Percentiles rank a stretch among this genome's conserved stretches.
Conservation (phyloP, 2,329 filamentous ascomycete species). For the Xylaria sp. region DNA sequence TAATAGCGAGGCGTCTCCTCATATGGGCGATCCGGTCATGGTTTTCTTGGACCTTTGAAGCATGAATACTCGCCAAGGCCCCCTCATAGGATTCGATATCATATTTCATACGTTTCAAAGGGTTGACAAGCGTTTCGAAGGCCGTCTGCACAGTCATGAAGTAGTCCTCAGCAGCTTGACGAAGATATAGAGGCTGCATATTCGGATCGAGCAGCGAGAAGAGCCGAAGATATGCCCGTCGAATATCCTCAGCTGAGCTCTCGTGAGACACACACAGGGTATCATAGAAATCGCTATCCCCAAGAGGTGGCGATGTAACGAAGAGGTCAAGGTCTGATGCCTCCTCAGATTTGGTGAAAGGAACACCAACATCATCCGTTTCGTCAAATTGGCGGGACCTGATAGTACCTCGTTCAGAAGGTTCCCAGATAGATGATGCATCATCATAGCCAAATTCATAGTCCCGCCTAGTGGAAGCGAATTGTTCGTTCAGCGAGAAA, state of each 20-base stretch:
- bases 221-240: slow-evolving; percentile 57
- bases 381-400: neutral
- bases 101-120: slow-evolving; percentile 37
- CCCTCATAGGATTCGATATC: neutral
- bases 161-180: slow-evolving; percentile 54
- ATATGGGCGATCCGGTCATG: neutral
- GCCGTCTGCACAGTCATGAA: slow-evolving; percentile 51
- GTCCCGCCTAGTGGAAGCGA: slow-evolving; percentile 58
- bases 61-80: neutral
- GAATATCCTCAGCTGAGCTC: slow-evolving; percentile 51
- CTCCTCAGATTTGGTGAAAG: neutral
- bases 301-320: slow-evolving; percentile 23
- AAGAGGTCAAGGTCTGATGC: neutral
- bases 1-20: neutral
- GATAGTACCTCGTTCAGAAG: slow-evolving; percentile 39
- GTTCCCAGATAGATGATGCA: slow-evolving; percentile 56
- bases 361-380: neutral
- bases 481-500: slow-evolving; percentile 60
- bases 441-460: slow-evolving; percentile 61
- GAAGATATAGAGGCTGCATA: slow-evolving; percentile 53
- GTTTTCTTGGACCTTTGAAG: neutral
- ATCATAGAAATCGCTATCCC: slow-evolving; percentile 55
- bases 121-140: neutral
- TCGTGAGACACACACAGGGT: slow-evolving; percentile 56
- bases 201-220: slow-evolving; percentile 58